These are phyloP conservation scores for Elymus sibiricus DNA, from an alignment of 176 grass and related monocot species.

Conservation along the genomic window DNA sequence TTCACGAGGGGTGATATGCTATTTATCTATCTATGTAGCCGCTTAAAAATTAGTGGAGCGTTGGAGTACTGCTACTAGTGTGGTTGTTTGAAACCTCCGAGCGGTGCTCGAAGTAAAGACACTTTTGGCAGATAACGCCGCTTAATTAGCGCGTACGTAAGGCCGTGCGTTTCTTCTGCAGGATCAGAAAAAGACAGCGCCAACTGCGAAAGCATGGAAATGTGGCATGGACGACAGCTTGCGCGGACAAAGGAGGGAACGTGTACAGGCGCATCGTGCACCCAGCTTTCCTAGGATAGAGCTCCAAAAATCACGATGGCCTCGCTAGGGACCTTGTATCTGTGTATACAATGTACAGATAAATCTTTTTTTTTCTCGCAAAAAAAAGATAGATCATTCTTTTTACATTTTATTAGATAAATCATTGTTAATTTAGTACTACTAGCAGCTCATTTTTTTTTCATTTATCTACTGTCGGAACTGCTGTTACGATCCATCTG, in stretches of 20 bases:
- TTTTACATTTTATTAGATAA: neutral
- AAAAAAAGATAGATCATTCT: too few relatives aligned
- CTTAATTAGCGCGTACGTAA: neutral
- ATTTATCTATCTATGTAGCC: neutral
- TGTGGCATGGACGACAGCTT: neutral
- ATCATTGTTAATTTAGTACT: neutral
- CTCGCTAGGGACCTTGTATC: neutral
- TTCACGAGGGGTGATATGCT: neutral
- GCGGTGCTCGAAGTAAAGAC: neutral
- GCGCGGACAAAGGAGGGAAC: neutral
- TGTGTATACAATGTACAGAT: neutral
- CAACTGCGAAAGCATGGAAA: neutral
- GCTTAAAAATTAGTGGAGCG: neutral
- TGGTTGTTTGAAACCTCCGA: neutral
- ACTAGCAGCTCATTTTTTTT: neutral
- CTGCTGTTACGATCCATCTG: neutral
- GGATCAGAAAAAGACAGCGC: neutral
- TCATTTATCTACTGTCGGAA: neutral
- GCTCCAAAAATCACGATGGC: neutral
- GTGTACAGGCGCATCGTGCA: neutral
- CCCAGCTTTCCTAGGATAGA: neutral
- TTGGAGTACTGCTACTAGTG: neutral
- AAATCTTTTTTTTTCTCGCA: neutral
- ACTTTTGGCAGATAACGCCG: neutral
- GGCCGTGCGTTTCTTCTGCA: neutral